Evolutionary conservation across 805 yeast genomes (phyloP), one percentile per base, ranked within the genome.

Genomic region (Priceomyces melissophilus): DNA sequence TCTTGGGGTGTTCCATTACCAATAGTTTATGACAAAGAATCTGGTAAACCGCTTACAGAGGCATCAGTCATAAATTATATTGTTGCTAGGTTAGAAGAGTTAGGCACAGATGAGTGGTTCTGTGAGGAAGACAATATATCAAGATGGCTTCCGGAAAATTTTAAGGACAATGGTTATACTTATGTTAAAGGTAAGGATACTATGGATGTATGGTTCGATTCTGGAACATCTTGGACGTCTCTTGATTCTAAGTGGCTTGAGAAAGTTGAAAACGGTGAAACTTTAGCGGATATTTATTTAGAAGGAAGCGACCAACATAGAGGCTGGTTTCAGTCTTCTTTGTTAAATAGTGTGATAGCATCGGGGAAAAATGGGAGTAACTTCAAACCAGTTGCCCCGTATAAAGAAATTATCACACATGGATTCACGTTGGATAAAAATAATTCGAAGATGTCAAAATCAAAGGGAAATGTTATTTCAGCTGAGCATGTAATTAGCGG

Each of bases 281-380:
- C 63, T 4, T 45, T 59, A 32, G 83, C 95, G 0, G 95, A 90
- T 61, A 75, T 87, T n/a, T 91, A 88, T 56, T 61, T 91, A 10
- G 99, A 93, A 68, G 99, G 99, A 2, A 79, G 90, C n/a, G 99
- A 93, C 57, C 99, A 93, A 61, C 99, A 93, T 57, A 77, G 99
- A 45, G 99, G 99, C 1, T 93, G 99, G 99, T 93, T 93, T 60
- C 99, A 93, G 66, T 87, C 96, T 26, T 88, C 96, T 1, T 65
- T 93, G 20, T 67, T 93, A 43, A 89, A 95, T 16, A 85, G 81
- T 54, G 75, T 88, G 15, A 67, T 69, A n/a, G 64, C 68, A 1
- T 64, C 71, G 1, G 73, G 73, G 2, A 85, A 84, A 3, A 54
- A 63, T 9, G 58, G 58, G 3, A 46, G 38, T 8, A 35, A 54